Percentiles rank a stretch among this genome's conserved stretches.
Conservation (phyloP, 148 eudicot genomes). For the Rhododendron williamsianum region DNA sequence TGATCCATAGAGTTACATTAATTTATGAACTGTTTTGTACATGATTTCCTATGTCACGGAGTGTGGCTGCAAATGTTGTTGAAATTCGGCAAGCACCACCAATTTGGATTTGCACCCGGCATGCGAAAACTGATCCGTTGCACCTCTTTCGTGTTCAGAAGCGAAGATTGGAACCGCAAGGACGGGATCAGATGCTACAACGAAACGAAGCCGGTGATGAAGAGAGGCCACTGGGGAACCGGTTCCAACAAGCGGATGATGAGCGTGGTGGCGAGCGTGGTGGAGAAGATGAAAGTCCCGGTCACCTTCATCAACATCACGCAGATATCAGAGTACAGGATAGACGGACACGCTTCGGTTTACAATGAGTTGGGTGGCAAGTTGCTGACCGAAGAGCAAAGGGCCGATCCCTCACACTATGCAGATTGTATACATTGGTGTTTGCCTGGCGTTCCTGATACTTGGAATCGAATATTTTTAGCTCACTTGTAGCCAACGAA, state of each 20-base stretch:
- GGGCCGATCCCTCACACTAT: constrained; percentile 51
- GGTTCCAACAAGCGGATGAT: constrained; percentile 71
- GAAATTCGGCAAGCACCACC: too few relatives aligned
- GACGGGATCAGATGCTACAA: constrained; percentile 71
- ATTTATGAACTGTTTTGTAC: too few relatives aligned
- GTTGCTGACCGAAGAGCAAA: constrained; percentile 56
- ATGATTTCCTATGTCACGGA: background rate
- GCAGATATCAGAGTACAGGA: constrained; percentile 73
- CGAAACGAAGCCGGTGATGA: constrained; percentile 70
- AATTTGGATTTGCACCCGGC: too few relatives aligned
- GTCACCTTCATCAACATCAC: constrained; percentile 68
- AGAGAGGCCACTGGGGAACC: constrained; percentile 67
- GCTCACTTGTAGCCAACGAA: constrained; percentile 40
- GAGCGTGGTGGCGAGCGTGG: constrained; percentile 48
- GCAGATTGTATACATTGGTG: constrained; percentile 99
- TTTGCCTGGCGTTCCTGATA: constrained; percentile 89
- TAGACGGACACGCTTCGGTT: constrained; percentile 69
- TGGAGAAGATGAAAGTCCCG: constrained; percentile 62
- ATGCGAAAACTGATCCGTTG: background rate
- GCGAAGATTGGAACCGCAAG: constrained; percentile 58
- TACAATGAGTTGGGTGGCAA: constrained; percentile 70
- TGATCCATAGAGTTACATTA: too few relatives aligned
- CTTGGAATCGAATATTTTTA: constrained; percentile 74
- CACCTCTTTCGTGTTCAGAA: constrained; percentile 20
- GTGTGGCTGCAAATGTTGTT: too few relatives aligned